Evolutionary conservation across 1,139 yeast genomes (phyloP), one percentile per base, ranked within the genome.

Genomic region (Magnusiomyces fungicola): DNA sequence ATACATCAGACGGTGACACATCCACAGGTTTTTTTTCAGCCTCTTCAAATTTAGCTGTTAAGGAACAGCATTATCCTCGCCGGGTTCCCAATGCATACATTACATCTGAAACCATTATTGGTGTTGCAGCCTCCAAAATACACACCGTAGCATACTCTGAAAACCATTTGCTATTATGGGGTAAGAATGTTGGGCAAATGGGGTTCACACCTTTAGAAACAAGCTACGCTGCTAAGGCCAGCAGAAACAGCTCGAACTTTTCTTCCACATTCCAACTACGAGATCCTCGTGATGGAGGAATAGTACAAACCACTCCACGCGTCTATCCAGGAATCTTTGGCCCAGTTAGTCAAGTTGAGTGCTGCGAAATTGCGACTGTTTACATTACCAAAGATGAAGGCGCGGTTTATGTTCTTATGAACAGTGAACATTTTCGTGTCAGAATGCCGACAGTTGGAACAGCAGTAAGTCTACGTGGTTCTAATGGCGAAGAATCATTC

Each of bases 101-200:
- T 43, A 74, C 73, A 48, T 71, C 66, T 59, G 61, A 61, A 14
- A 7, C 18, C 18, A 61, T 80, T 3, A 64, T 66, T 14, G 88
- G 89, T 0, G 70, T 83, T 9, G 69, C 83, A 0, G 83, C 87
- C 12, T 86, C 96, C 1, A 80, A 76, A 44, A 73, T 83, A 22
- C 96, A 87, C 62, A 80, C 94, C 0, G 73, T 83, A 3, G 86
- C 78, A 0, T 83, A 73, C 56, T 71, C 83, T 0, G 71, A 69
- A 27, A 65, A 72, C 33, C 75, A 73, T 10, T 59, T 88, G 6
- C 78, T 71, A 54, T 68, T 80, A 37, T 88, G 96, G 95, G 97
- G 97, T 0, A 68, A 83, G 30, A 86, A 88, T 61, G 69, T 80
- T 29, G 97, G 97, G 0, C 97, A 90, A 62, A 81, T 90, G 81